Evolutionary conservation across 2,329 filamentous ascomycete species (phyloP), one percentile per base, ranked within the genome.

Genomic region (Daldinia sp.): DNA sequence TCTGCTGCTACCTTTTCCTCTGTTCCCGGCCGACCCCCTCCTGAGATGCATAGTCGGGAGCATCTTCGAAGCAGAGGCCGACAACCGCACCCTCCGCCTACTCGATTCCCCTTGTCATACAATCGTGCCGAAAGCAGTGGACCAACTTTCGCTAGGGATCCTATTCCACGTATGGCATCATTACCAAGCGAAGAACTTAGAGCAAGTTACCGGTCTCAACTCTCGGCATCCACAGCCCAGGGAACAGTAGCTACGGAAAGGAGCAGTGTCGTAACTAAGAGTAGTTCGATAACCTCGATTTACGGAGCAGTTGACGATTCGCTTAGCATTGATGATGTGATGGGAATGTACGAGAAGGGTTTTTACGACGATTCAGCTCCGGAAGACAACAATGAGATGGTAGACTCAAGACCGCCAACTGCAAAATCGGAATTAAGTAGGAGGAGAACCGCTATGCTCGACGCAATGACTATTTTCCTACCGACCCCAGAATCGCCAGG

Each of bases 261-360:
- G 64, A 96, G 92, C 75, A 97, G 93, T 73, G 83, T 95, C 50
- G 76, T 90, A 67, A 95, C 93, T 3, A 93, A 91, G 70, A 87
- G 87, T 63, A 96, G 91, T 79, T 93, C 91, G 1, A 83, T 89
- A 54, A 90, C 79, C 78, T 95, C 81, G 64, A 83, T 83, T 76
- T 81, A 81, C 66, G 77, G 68, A 53, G 72, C 68, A 39, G 76
- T 79, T 13, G 81, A 85, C 63, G 86, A 88, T 66, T 85, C 84
- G 37, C 81, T 85, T 57, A 88, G 85, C 70, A 79, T 90, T 29
- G 86, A 89, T 69, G 87, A 90, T 79, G 84, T 93, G 56, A 89
- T 92, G 77, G 87, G 85, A 72, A 88, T 89, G 80, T 90, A 90
- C 74, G 87, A 88, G 72, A 81, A 83, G 67, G 87, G 86, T 10